Evolutionary conservation across 768 basidiomycete species (phyloP).

Genomic region (Podaxis pistillaris): DNA sequence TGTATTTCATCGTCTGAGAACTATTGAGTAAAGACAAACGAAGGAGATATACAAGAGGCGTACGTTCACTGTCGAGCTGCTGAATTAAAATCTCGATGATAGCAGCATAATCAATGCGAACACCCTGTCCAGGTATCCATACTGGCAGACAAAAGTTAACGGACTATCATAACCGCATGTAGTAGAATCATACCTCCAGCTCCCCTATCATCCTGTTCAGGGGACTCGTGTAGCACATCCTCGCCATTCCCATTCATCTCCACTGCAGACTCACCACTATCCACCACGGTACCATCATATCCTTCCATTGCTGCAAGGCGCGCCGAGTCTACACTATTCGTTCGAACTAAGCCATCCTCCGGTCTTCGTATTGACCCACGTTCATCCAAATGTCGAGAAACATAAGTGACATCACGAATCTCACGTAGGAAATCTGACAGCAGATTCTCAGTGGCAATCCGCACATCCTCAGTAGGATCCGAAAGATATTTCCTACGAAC

Average conservation of each 20-base stretch:
- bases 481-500: slow-evolving; percentile 83
- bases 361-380: slow-evolving; percentile 43
- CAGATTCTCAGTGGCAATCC: slow-evolving; percentile 85
- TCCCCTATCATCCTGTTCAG: slow-evolving; percentile 55
- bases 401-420: slow-evolving; percentile 79
- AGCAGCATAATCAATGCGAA: slow-evolving; percentile 85
- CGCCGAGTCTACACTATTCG: slow-evolving; percentile 4
- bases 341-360: slow-evolving; percentile 26
- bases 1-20: slow-evolving; percentile 87
- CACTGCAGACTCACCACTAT: slow-evolving; percentile 54
- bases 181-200: slow-evolving; percentile 53
- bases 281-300: slow-evolving; percentile 25
- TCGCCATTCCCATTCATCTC: slow-evolving; percentile 56
- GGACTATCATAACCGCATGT: slow-evolving; percentile 1
- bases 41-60: slow-evolving; percentile 26
- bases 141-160: slow-evolving; percentile 37
- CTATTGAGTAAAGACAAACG: neutral
- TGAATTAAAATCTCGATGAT: slow-evolving; percentile 92
- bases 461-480: slow-evolving; percentile 92
- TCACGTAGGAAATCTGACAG: slow-evolving; percentile 89
- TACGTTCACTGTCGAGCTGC: slow-evolving; percentile 83
- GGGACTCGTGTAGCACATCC: slow-evolving; percentile 11
- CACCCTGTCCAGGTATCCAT: slow-evolving; percentile 94
- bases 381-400: slow-evolving; percentile 66
- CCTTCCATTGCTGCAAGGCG: neutral